These are phyloP conservation scores for Linnemannia hyalina DNA, from an alignment of 192 early-diverging fungal genomes.

Conservation along the genomic window DNA sequence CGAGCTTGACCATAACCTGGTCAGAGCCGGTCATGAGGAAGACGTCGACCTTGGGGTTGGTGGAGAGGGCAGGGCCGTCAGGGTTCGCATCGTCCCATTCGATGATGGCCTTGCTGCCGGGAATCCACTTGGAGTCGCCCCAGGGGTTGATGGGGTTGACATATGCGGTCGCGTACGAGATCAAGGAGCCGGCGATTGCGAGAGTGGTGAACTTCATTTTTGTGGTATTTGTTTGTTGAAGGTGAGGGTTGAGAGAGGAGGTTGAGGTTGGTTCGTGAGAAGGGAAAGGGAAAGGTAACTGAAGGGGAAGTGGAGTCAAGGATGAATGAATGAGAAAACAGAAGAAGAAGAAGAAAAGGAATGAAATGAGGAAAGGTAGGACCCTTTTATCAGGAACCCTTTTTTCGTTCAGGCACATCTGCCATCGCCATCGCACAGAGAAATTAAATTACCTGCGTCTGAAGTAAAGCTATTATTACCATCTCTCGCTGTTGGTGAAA, in stretches of 20 bases:
- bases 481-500: too few relatives aligned
- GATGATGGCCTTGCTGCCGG: constrained; percentile 39
- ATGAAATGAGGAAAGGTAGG: neutral
- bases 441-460: neutral
- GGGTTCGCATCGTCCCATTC: constrained; percentile 27
- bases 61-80: constrained; percentile 2
- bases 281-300: neutral
- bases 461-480: neutral
- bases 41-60: constrained; percentile 37
- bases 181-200: constrained; percentile 23
- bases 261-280: neutral
- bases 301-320: neutral
- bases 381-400: neutral
- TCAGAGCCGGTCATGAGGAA: constrained; percentile 44
- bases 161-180: constrained; percentile 37
- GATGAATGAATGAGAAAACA: constrained; percentile 3
- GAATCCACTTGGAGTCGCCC: constrained; percentile 22
- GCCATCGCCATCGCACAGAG: neutral
- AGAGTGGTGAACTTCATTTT: constrained; percentile 48
- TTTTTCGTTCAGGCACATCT: neutral
- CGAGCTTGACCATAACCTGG: constrained; percentile 18
- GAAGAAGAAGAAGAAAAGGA: neutral
- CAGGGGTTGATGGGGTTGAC: constrained; percentile 40
- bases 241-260: neutral
- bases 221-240: neutral